Conservation (phyloP, 192 early-diverging fungal species). For the Spizellomyces sp. region DNA sequence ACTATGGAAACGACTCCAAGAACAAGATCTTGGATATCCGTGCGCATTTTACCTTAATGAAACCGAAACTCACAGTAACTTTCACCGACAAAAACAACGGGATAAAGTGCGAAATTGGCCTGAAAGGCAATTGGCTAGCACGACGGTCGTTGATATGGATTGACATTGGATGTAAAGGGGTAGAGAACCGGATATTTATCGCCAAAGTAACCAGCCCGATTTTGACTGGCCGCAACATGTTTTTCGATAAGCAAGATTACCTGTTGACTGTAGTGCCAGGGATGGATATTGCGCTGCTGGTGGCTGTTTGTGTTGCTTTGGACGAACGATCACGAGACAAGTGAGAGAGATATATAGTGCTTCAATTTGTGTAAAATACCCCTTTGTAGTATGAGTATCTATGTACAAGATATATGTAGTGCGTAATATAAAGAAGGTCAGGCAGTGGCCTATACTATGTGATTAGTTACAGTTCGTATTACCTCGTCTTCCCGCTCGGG, state of each 20-base stretch:
- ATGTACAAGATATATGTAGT: too few species aligned
- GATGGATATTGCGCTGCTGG: slow-evolving; percentile 5
- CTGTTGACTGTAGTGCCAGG: background rate
- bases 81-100: slow-evolving; percentile 1
- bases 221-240: slow-evolving; percentile 3
- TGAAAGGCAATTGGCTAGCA: slow-evolving; percentile 25
- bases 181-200: slow-evolving; percentile 7
- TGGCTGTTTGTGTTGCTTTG: slow-evolving; percentile 11
- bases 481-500: too few species aligned
- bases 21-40: slow-evolving; percentile 11
- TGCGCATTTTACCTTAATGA: slow-evolving; percentile 1
- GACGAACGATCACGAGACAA: slow-evolving; percentile 13
- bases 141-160: slow-evolving; percentile 6
- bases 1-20: slow-evolving; percentile 2
- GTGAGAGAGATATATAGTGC: background rate
- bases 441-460: too few species aligned
- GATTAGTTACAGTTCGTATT: too few species aligned
- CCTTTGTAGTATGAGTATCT: too few species aligned
- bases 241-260: slow-evolving; percentile 2
- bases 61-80: background rate
- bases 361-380: too few species aligned
- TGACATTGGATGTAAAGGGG: slow-evolving; percentile 11
- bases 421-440: too few species aligned
- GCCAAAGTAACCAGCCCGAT: background rate
- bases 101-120: background rate